Conservation (phyloP, 2,329 filamentous ascomycete species). For the Alternaria sp. region DNA sequence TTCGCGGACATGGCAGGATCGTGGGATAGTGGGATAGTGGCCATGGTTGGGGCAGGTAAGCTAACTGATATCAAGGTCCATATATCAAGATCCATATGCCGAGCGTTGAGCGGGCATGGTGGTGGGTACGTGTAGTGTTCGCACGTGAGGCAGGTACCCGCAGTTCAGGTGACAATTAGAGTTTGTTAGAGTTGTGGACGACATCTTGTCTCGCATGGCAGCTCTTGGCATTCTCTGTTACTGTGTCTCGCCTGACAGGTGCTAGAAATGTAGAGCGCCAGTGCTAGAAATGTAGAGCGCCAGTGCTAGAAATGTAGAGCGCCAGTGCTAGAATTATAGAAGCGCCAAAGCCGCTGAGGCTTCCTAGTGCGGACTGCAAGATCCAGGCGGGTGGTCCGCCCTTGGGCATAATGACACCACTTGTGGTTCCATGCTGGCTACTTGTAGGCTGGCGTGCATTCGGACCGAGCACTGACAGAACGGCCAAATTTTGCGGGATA, state of each 20-base stretch:
- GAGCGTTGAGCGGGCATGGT: neutral
- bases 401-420: constrained; percentile 6
- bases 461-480: constrained; percentile 1
- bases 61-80: neutral
- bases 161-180: neutral
- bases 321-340: neutral
- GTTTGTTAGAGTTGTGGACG: neutral
- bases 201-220: constrained; percentile 3
- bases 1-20: neutral
- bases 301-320: neutral
- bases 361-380: constrained; percentile 6
- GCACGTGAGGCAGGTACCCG: constrained; percentile 13
- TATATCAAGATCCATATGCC: neutral
- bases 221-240: neutral
- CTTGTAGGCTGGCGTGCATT: neutral
- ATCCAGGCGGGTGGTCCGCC: constrained; percentile 6
- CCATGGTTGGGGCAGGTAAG: neutral
- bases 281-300: constrained; percentile 6
- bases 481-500: constrained; percentile 7
- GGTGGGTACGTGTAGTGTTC: constrained; percentile 8
- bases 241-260: neutral
- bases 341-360: constrained; percentile 14
- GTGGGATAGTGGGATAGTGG: neutral
- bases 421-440: constrained; percentile 8
- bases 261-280: neutral